These are phyloP conservation scores for Leishmania turanica DNA, from an alignment of 208 protist species.

Conservation along the genomic window DNA sequence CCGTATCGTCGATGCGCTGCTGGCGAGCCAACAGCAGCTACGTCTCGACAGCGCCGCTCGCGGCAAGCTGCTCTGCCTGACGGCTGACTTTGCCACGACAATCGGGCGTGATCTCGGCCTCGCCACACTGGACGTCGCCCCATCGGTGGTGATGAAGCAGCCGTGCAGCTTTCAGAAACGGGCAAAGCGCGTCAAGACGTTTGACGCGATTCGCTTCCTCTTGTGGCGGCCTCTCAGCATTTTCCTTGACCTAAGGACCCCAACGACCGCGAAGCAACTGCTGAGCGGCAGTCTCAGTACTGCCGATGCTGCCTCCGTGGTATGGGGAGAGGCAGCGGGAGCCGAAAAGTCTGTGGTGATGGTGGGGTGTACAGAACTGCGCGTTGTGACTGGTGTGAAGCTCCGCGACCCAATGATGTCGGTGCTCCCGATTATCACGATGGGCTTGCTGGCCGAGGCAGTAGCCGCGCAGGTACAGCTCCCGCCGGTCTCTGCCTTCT, in stretches of 20 bases:
- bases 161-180: conserved; percentile 38
- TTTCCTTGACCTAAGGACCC: not conserved
- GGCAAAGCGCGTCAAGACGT: conserved; percentile 17
- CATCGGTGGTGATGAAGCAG: conserved; percentile 33
- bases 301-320: not conserved
- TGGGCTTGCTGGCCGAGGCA: conserved; percentile 18
- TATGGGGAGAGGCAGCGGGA: not conserved
- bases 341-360: conserved; percentile 4
- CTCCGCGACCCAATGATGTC: conserved; percentile 14
- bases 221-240: conserved; percentile 17
- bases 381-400: conserved; percentile 11
- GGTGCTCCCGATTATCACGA: conserved; percentile 28
- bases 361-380: conserved; percentile 2
- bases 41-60: conserved; percentile 19
- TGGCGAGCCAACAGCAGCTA: not conserved
- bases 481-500: not conserved
- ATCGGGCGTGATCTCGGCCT: conserved; percentile 47
- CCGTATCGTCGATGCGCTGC: not conserved
- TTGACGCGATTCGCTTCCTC: conserved; percentile 27
- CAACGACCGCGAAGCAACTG: not conserved
- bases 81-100: conserved; percentile 26
- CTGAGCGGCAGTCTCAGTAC: not conserved
- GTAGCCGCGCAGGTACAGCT: conserved; percentile 27
- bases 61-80: conserved; percentile 30
- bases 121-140: conserved; percentile 23